Evolutionary conservation across 2,329 filamentous ascomycete genomes (phyloP).

Genomic region (Bipolaris sorokiniana): DNA sequence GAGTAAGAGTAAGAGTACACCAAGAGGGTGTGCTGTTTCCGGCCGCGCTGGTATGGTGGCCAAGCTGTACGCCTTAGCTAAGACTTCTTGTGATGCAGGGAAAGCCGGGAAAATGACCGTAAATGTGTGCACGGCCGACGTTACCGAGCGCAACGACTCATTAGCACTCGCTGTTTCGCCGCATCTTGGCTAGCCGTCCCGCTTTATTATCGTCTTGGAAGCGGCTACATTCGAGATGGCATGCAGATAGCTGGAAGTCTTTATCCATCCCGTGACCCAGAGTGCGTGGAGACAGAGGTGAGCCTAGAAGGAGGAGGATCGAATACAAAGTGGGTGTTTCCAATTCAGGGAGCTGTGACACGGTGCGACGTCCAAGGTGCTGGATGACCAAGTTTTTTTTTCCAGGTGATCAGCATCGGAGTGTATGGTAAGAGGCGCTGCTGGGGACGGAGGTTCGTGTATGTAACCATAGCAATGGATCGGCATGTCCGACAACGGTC

Average conservation of each 20-base stretch:
- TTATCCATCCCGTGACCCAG: not conserved
- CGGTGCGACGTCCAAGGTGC: too few species aligned
- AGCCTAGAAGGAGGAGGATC: not conserved
- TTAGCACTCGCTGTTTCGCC: not conserved
- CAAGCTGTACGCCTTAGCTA: not conserved
- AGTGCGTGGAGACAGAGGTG: not conserved
- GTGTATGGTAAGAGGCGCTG: not conserved
- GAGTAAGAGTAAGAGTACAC: not conserved
- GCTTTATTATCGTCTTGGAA: constrained; percentile 7
- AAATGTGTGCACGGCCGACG: not conserved
- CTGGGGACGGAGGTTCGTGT: too few species aligned
- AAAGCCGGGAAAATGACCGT: not conserved
- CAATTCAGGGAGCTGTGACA: too few species aligned
- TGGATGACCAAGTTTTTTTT: not conserved
- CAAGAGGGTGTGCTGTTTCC: not conserved
- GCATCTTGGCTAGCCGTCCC: not conserved
- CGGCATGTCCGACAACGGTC: not conserved
- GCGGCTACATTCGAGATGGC: not conserved
- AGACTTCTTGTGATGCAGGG: constrained; percentile 1
- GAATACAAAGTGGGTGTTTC: not conserved
- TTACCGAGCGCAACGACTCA: constrained; percentile 1
- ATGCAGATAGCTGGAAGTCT: not conserved
- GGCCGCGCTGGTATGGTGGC: constrained; percentile 2
- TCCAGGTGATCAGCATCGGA: not conserved
- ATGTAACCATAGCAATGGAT: not conserved